phyloP scores from a whole-genome alignment of 2,329 filamentous ascomycete genomes.

The Microcera coccophila region DNA sequence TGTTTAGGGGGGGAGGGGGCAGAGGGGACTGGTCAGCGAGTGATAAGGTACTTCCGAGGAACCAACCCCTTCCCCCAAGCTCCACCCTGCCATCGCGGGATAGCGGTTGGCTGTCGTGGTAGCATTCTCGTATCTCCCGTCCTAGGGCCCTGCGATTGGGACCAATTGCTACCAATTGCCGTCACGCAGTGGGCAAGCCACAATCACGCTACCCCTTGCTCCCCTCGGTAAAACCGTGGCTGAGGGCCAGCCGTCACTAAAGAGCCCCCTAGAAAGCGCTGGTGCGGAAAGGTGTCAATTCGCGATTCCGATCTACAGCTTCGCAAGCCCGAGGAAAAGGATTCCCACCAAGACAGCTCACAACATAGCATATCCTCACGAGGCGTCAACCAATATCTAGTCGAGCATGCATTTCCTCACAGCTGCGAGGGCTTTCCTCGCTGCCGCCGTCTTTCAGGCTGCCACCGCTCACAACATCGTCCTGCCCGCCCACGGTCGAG shows the following conservation, averaged over 20 bases:
- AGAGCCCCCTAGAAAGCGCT: slow-evolving; percentile 5
- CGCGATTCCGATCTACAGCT: slow-evolving; percentile 13
- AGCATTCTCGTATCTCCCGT: slow-evolving; percentile 6
- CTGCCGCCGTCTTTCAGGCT: slow-evolving; percentile 48
- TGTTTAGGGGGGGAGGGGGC: background rate
- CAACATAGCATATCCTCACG: slow-evolving; percentile 11
- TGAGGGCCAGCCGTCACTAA: no score
- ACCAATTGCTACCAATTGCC: no score
- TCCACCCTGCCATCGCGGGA: slow-evolving; percentile 8
- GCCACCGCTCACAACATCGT: slow-evolving; percentile 91
- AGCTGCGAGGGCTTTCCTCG: slow-evolving; percentile 43
- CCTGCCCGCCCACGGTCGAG: slow-evolving; percentile 84
- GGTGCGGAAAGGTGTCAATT: slow-evolving; percentile 32
- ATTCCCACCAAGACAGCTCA: slow-evolving; percentile 6
- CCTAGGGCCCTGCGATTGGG: no score
- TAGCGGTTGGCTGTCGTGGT: slow-evolving; percentile 16
- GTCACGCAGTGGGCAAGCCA: slow-evolving; percentile 14
- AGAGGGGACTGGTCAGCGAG: slow-evolving; percentile 2
- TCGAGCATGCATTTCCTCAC: slow-evolving; percentile 29
- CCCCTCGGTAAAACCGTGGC: slow-evolving; percentile 23
- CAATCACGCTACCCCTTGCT: slow-evolving; percentile 1
- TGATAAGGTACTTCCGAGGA: slow-evolving; percentile 6
- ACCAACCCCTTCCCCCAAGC: background rate
- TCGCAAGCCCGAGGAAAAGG: slow-evolving; percentile 16
- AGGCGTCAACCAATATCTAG: slow-evolving; percentile 2